Evolutionary conservation across 352 stramenopile species (phyloP).

Genomic region (Globisporangium orthogonon): DNA sequence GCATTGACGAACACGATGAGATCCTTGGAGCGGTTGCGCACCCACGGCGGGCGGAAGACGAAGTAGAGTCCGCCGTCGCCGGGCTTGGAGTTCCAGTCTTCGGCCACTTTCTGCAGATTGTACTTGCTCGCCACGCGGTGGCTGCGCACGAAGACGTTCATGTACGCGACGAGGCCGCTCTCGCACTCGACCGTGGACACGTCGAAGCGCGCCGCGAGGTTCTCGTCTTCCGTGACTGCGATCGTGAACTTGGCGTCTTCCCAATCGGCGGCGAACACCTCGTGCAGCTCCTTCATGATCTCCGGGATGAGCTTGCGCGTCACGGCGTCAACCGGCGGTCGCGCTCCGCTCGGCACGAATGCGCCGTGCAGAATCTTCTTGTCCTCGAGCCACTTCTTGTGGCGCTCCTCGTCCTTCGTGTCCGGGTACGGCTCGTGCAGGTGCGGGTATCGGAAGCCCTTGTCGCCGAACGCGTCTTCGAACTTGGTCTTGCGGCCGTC

Average conservation of each 20-base stretch:
- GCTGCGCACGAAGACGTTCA: constrained; percentile 73
- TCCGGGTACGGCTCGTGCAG: constrained; percentile 64
- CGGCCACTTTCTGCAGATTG: constrained; percentile 64
- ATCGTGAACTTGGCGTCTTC: constrained; percentile 47
- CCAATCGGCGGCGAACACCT: constrained; percentile 57
- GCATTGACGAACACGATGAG: constrained; percentile 33
- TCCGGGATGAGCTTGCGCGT: constrained; percentile 66
- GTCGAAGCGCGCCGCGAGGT: constrained; percentile 55
- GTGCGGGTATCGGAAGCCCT: constrained; percentile 55
- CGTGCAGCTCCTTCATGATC: constrained; percentile 64
- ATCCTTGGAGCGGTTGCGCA: constrained; percentile 54
- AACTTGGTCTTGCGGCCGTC: constrained; percentile 54
- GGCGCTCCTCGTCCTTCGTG: constrained; percentile 39
- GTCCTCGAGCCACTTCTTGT: constrained; percentile 53
- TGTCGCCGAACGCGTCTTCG: constrained; percentile 63
- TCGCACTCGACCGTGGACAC: constrained; percentile 42
- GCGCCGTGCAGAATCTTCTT: constrained; percentile 68
- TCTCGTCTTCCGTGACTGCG: constrained; percentile 48
- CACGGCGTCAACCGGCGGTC: constrained; percentile 43
- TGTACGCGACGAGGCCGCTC: constrained; percentile 64
- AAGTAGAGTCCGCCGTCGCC: constrained; percentile 58
- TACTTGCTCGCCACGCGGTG: constrained; percentile 68
- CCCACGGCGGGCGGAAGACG: constrained; percentile 50
- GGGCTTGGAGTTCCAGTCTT: constrained; percentile 74
- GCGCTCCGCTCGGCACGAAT: constrained; percentile 57